Conservation (phyloP, 345 rosid genomes). For the Heritiera fomes region DNA sequence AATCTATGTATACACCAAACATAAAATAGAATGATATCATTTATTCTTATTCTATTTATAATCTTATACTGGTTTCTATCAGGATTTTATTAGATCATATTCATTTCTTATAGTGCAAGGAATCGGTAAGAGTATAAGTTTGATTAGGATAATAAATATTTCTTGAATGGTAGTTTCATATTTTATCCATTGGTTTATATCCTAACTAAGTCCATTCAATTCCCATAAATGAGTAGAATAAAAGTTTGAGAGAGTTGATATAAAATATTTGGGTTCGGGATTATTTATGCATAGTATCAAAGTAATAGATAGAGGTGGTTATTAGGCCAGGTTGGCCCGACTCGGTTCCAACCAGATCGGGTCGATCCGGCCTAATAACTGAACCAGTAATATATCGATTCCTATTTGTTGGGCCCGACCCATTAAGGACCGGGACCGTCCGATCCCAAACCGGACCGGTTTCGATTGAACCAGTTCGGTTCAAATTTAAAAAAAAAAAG, state of each 20-base stretch:
- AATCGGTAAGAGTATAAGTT: background rate
- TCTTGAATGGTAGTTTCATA: background rate
- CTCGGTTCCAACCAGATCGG: too few relatives aligned
- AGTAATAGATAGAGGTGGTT: background rate
- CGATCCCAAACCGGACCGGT: too few relatives aligned
- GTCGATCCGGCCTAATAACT: too few relatives aligned
- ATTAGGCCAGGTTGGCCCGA: too few relatives aligned
- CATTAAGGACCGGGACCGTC: too few relatives aligned
- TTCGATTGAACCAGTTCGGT: too few relatives aligned
- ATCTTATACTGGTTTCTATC: background rate
- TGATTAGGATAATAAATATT: background rate
- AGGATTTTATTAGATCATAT: background rate
- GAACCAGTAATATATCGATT: too few relatives aligned
- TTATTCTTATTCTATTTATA: background rate
- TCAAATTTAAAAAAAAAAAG: too few relatives aligned
- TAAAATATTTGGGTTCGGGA: background rate
- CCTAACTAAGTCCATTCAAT: background rate
- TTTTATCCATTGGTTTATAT: background rate
- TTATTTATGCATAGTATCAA: constrained; percentile 14
- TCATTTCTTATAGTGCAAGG: background rate
- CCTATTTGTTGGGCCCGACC: too few relatives aligned
- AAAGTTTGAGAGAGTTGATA: background rate
- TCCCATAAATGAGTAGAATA: background rate
- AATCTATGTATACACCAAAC: too few relatives aligned
- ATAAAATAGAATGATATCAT: too few relatives aligned